Percentiles rank a stretch among this genome's conserved stretches.
These are phyloP conservation scores for Trichoderma sp. DNA, from an alignment of 2,329 filamentous ascomycete genomes.

Conservation along the genomic window DNA sequence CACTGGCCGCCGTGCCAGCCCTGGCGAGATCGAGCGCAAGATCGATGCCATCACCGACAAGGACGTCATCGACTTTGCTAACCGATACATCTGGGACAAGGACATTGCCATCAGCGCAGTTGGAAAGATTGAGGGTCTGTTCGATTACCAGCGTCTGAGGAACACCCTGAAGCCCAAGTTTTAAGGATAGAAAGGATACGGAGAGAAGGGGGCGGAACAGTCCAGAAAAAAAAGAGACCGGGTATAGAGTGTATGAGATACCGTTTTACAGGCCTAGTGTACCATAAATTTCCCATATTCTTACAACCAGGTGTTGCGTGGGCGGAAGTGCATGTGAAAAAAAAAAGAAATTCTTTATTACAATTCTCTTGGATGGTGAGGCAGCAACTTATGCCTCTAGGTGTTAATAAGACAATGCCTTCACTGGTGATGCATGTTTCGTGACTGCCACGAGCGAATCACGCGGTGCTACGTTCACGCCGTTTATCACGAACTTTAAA, in stretches of 20 bases:
- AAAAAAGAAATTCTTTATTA: background rate
- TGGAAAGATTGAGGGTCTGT: constrained; percentile 84
- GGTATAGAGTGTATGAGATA: constrained; percentile 63
- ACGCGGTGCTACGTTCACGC: background rate
- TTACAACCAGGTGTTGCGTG: constrained; percentile 38
- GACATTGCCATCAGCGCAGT: constrained; percentile 93
- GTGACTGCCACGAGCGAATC: too few relatives aligned
- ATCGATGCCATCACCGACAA: constrained; percentile 90
- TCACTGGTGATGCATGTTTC: background rate
- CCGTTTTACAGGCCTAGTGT: constrained; percentile 56
- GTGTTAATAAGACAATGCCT: background rate
- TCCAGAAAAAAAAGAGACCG: constrained; percentile 44
- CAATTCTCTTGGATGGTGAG: background rate
- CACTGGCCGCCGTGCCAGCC: constrained; percentile 87
- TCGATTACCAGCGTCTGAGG: constrained; percentile 78
- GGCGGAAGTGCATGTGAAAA: constrained; percentile 37
- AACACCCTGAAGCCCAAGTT: constrained; percentile 87
- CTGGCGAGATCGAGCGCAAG: constrained; percentile 91
- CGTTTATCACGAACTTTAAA: background rate
- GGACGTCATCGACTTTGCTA: constrained; percentile 96
- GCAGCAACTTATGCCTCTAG: background rate
- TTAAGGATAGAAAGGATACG: constrained; percentile 43
- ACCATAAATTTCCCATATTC: constrained; percentile 56
- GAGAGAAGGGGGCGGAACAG: constrained; percentile 34
- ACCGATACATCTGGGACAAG: constrained; percentile 95